These are phyloP conservation scores for Neopestalotiopsis clavispora DNA, from an alignment of 2,329 filamentous ascomycete species.

Conservation along the genomic window DNA sequence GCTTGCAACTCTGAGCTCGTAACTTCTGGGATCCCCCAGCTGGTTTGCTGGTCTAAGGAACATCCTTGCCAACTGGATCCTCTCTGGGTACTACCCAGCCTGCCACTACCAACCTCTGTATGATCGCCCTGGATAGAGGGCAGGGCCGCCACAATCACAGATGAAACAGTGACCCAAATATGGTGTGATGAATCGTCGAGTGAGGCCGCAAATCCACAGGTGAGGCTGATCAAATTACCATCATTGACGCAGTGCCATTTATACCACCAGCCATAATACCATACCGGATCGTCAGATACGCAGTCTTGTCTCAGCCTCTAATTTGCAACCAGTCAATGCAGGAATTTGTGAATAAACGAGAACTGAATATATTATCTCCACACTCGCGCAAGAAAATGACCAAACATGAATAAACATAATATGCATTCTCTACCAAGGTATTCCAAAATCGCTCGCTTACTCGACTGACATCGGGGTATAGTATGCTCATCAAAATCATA, in stretches of 20 bases:
- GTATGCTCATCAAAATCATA: constrained; percentile 7
- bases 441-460: constrained; percentile 4
- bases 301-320: background rate
- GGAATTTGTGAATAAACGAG: too few relatives aligned
- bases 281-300: background rate
- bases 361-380: background rate
- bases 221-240: background rate
- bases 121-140: background rate
- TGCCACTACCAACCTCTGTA: background rate
- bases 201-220: background rate
- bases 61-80: constrained; percentile 1
- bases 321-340: background rate
- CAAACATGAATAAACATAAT: background rate
- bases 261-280: background rate
- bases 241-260: background rate
- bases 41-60: background rate
- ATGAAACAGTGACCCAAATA: background rate
- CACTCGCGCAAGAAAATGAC: background rate
- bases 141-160: background rate
- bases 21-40: background rate
- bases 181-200: background rate
- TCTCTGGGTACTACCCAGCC: background rate
- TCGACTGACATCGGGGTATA: constrained; percentile 11
- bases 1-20: background rate
- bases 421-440: background rate